Percentiles rank a stretch among this genome's conserved stretches.
Conservation (phyloP, 148 eudicot species). For the Silene latifolia region DNA sequence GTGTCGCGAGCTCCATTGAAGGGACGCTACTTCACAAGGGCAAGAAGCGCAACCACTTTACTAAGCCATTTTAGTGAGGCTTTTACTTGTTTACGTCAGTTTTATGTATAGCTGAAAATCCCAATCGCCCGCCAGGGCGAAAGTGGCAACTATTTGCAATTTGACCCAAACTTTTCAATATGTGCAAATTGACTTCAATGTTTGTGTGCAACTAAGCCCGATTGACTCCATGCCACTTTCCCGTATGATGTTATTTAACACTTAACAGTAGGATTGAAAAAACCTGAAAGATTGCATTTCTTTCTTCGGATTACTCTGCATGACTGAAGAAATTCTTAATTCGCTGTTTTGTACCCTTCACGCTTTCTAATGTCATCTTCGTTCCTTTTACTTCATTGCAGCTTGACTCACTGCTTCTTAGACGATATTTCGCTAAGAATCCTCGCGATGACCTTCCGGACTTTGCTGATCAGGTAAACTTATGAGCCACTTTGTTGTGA, state of each 20-base stretch:
- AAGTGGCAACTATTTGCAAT: too few relatives aligned
- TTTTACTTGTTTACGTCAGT: neutral
- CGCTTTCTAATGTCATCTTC: neutral
- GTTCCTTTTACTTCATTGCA: slow-evolving; percentile 25
- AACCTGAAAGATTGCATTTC: neutral
- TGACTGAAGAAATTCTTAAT: neutral
- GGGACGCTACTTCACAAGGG: too few relatives aligned
- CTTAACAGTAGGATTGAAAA: neutral
- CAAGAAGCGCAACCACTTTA: too few relatives aligned
- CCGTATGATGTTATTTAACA: neutral
- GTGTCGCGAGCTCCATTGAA: too few relatives aligned
- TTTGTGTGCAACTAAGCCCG: too few relatives aligned
- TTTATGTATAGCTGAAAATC: neutral
- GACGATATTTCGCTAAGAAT: slow-evolving; percentile 56
- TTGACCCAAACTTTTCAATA: too few relatives aligned
- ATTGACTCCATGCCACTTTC: neutral
- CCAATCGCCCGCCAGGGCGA: neutral
- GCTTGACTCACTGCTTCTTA: slow-evolving; percentile 69
- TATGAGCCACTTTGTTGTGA: neutral
- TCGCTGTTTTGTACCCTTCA: neutral
- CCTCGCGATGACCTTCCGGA: slow-evolving; percentile 67
- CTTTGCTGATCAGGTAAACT: slow-evolving; percentile 71
- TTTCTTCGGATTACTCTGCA: neutral
- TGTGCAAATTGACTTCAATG: too few relatives aligned
- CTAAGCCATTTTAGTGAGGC: too few relatives aligned